Evolutionary conservation across 73 alveolate genomes (phyloP), one percentile per base, ranked within the genome.

Genomic region (Effrenium voratum): DNA sequence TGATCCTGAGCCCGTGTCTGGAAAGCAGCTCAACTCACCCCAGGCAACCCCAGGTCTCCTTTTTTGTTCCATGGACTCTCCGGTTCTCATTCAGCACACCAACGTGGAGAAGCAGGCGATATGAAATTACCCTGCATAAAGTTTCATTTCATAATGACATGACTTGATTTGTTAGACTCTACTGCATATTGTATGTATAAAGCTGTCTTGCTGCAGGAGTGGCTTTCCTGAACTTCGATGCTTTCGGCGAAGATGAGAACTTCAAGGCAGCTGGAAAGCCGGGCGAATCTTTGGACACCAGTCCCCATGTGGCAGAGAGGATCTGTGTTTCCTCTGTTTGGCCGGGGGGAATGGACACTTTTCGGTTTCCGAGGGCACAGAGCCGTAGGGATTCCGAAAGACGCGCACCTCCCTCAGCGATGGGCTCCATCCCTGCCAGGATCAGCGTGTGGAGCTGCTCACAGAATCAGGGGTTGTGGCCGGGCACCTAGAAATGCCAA

Each of bases 171-270:
- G n/a, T 72, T 72, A 0, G 26, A n/a, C 5, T 70, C 36, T 70
- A n/a, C 36, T 70, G 30, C 34, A 36, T 19, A 34, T 45, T 22
- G 32, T 34, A 13, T 72, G 82, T n/a, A n/a, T 1, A 30, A 4
- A 66, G 15, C 0, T 66, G 24, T 70, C 34, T 22, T 26, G 46
- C 0, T n/a, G 32, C 76, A 82, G 92, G 92, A 6, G 92, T 82
- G 52, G 92, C 92, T 2, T 82, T 82, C 34, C 49, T 82, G 92
- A 73, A 82, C 36, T 82, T 82, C 92, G 49, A 82, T n/a, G 92
- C 46, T 50, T 82, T 82, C 36, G 92, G 92, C 19, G 92, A 82
- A 22, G 49, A 44, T 73, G 68, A 82, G 19, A 73, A n/a, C 75
- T 82, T 82, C 24, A 82, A 82, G 92, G 92, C 2, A 22, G 19